Evolutionary conservation across 305 asterid genomes (phyloP).

Genomic region (Coffea humblotiana): DNA sequence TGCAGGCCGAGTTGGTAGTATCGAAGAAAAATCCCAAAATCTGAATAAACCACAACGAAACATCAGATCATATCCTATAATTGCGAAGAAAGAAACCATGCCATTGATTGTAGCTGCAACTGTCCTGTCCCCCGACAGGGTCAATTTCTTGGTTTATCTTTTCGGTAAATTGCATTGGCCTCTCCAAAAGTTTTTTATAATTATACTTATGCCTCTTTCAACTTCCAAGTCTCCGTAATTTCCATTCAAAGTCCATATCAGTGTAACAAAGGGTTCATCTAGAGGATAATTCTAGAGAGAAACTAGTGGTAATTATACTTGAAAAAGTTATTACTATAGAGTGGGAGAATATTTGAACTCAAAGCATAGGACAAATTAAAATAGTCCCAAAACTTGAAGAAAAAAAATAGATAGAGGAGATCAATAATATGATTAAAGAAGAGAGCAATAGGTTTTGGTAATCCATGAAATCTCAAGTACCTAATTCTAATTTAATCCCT

Average conservation of each 20-base stretch:
- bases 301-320: too few relatives aligned
- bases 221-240: background rate
- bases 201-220: background rate
- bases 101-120: background rate
- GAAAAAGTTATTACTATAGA: background rate
- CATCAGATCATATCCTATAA: background rate
- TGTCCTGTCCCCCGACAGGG: background rate
- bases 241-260: background rate
- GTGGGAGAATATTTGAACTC: background rate
- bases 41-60: conserved; percentile 9
- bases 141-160: conserved; percentile 6
- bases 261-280: background rate
- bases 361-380: background rate
- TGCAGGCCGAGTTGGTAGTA: conserved; percentile 29
- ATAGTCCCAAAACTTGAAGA: background rate
- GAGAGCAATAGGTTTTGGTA: background rate
- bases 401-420: background rate
- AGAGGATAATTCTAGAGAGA: too few relatives aligned
- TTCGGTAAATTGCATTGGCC: background rate
- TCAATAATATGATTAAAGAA: background rate
- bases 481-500: background rate
- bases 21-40: conserved; percentile 17
- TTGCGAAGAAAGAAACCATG: conserved; percentile 2
- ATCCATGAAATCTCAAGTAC: background rate
- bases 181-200: background rate